phyloP scores from a whole-genome alignment of 805 yeast genomes.

The Kodamaea sagamina region DNA sequence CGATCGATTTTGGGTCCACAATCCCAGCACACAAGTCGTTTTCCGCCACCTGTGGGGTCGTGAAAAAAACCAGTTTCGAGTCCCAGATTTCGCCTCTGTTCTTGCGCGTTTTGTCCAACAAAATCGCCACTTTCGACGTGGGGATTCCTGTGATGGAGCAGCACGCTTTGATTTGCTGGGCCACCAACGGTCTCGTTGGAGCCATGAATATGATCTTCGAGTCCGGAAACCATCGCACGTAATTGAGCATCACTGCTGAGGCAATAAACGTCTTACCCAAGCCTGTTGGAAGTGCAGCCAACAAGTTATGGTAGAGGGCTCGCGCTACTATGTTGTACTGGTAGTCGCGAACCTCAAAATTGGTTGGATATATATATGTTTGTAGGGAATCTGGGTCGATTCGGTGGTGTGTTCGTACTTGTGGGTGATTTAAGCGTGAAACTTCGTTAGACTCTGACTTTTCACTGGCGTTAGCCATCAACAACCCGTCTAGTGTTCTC shows the following conservation, averaged over 20 bases:
- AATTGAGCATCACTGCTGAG: slow-evolving; percentile 89
- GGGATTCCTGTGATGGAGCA: slow-evolving; percentile 84
- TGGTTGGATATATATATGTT: slow-evolving; percentile 79
- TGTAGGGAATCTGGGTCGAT: slow-evolving; percentile 8
- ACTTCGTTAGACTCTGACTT: too few species aligned
- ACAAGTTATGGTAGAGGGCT: slow-evolving; percentile 69
- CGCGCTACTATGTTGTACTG: slow-evolving; percentile 77
- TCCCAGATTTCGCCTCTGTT: slow-evolving; percentile 81
- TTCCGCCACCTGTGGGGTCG: slow-evolving; percentile 96
- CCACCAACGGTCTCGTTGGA: slow-evolving; percentile 93
- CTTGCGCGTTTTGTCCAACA: slow-evolving; percentile 57
- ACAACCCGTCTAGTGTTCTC: slow-evolving; percentile 8
- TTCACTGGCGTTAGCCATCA: background rate
- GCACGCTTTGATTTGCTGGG: slow-evolving; percentile 95
- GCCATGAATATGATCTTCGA: slow-evolving; percentile 92
- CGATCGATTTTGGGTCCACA: slow-evolving; percentile 72
- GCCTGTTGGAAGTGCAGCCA: slow-evolving; percentile 96
- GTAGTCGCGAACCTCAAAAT: slow-evolving; percentile 81
- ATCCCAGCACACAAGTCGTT: slow-evolving; percentile 79
- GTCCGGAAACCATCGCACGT: slow-evolving; percentile 75
- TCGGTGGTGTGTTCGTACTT: slow-evolving; percentile 14
- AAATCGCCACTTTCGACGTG: slow-evolving; percentile 71
- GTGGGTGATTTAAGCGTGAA: background rate
- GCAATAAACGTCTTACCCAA: slow-evolving; percentile 97
- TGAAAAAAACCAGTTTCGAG: slow-evolving; percentile 75